A percentile compares a stretch with the other conserved stretches of the same genome.
These are phyloP conservation scores for Verticillium nonalfalfae DNA, from an alignment of 2,329 filamentous ascomycete species.

Conservation along the genomic window DNA sequence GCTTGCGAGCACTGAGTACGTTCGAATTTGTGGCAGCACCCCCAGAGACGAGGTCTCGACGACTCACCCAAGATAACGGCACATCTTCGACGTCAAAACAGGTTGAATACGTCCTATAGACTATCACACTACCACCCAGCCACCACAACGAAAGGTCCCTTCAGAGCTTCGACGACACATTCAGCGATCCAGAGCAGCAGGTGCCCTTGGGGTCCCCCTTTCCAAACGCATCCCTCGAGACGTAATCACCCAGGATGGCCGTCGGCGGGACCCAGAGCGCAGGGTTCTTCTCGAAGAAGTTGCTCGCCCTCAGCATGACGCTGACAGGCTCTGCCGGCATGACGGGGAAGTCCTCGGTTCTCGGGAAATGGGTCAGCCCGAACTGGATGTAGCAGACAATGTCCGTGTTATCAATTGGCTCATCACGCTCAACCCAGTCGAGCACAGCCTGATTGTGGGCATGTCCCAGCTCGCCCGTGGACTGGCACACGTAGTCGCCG, in stretches of 20 bases:
- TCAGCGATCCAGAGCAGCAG: background rate
- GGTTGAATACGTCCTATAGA: background rate
- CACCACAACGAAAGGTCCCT: background rate
- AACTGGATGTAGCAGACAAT: constrained; percentile 40
- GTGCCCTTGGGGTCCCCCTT: background rate
- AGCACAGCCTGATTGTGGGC: constrained; percentile 18
- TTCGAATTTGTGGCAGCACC: too few relatives aligned
- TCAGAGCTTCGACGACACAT: background rate
- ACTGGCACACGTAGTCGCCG: constrained; percentile 24
- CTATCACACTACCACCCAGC: background rate
- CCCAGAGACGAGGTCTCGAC: too few relatives aligned
- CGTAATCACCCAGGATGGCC: background rate
- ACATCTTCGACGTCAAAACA: too few relatives aligned
- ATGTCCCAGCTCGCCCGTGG: constrained; percentile 16
- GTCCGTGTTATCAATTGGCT: constrained; percentile 41
- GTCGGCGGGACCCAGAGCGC: constrained; percentile 25
- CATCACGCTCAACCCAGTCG: constrained; percentile 27
- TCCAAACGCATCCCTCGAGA: background rate
- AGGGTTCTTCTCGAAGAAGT: constrained; percentile 46
- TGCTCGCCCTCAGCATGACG: constrained; percentile 40
- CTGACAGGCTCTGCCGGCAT: constrained; percentile 52
- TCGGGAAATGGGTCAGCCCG: constrained; percentile 49
- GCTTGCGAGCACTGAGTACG: too few relatives aligned
- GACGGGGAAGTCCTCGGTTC: constrained; percentile 52
- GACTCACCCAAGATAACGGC: too few relatives aligned